Evolutionary conservation across 1,284 basidiomycete genomes (phyloP).

Genomic region (Cutaneotrichosporon sp.): DNA sequence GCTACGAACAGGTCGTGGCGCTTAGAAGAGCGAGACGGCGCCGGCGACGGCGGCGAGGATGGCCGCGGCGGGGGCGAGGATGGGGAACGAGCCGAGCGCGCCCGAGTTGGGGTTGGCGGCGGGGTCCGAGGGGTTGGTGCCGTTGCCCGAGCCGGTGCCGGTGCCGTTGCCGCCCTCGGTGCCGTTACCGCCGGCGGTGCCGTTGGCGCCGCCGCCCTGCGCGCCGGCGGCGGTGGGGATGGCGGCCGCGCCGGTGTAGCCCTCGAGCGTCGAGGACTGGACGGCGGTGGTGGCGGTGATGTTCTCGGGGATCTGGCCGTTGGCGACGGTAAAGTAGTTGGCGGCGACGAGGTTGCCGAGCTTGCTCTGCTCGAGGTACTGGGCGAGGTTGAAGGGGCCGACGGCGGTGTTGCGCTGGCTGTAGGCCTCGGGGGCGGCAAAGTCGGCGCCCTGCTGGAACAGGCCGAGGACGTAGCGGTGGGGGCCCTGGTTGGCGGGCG

Average conservation of each 20-base stretch:
- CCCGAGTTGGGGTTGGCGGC: constrained; percentile 8
- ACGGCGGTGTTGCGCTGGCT: constrained; percentile 60
- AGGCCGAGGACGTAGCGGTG: constrained; percentile 60
- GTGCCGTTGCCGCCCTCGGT: constrained; percentile 21
- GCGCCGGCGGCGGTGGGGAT: constrained; percentile 30
- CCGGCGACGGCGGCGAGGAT: constrained; percentile 1
- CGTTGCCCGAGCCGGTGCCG: constrained; percentile 6
- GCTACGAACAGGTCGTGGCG: neutral
- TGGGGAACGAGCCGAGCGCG: constrained; percentile 4
- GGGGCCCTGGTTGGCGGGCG: constrained; percentile 65
- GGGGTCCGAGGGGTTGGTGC: constrained; percentile 6
- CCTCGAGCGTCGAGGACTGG: constrained; percentile 8
- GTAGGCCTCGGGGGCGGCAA: constrained; percentile 65
- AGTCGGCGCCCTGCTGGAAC: constrained; percentile 50
- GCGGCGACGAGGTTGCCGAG: constrained; percentile 53
- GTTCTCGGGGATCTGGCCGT: constrained; percentile 61
- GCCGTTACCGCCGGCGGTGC: constrained; percentile 21
- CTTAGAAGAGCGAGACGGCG: constrained; percentile 15
- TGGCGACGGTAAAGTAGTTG: constrained; percentile 71
- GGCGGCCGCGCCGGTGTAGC: constrained; percentile 50
- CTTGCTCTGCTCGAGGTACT: constrained; percentile 45
- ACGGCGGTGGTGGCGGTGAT: constrained; percentile 8
- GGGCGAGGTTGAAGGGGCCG: constrained; percentile 59
- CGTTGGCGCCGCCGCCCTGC: constrained; percentile 16
- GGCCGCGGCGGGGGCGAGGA: constrained; percentile 32